These are phyloP conservation scores for Cladosporium velox DNA, from an alignment of 2,329 filamentous ascomycete genomes.

Conservation along the genomic window DNA sequence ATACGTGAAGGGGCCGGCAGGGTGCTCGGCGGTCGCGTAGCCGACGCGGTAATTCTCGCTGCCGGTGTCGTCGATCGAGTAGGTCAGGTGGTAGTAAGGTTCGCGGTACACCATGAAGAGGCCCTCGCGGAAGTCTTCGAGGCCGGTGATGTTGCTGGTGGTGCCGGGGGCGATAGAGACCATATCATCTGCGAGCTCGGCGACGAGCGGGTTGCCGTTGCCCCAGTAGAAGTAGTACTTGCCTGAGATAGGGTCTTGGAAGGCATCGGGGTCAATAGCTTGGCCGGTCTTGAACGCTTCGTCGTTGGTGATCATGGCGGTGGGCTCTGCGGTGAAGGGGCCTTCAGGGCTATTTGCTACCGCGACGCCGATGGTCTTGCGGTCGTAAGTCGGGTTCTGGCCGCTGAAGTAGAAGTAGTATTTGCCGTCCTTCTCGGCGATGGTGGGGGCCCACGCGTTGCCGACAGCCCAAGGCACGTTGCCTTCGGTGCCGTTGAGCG, in stretches of 20 bases:
- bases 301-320: constrained; percentile 33
- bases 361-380: constrained; percentile 35
- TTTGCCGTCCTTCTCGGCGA: constrained; percentile 29
- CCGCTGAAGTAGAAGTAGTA: constrained; percentile 39
- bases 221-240: constrained; percentile 37
- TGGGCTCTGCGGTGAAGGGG: constrained; percentile 31
- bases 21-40: constrained; percentile 46
- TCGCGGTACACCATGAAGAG: constrained; percentile 49
- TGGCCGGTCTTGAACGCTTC: constrained; percentile 30
- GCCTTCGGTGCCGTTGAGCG: constrained; percentile 48
- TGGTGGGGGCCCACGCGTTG: constrained; percentile 39
- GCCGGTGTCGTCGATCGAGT: constrained; percentile 52
- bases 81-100: constrained; percentile 52
- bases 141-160: constrained; percentile 38
- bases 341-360: constrained; percentile 30
- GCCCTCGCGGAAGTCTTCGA: constrained; percentile 49
- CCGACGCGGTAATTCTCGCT: constrained; percentile 51
- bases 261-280: constrained; percentile 34
- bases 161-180: constrained; percentile 45
- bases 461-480: constrained; percentile 45
- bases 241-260: constrained; percentile 29
- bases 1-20: constrained; percentile 50
- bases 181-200: constrained; percentile 52
- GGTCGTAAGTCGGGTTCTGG: constrained; percentile 33
- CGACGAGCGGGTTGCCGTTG: constrained; percentile 46